Base-by-base conservation (phyloP, 2,329 filamentous ascomycete species). In the Alternaria sp. region DNA sequence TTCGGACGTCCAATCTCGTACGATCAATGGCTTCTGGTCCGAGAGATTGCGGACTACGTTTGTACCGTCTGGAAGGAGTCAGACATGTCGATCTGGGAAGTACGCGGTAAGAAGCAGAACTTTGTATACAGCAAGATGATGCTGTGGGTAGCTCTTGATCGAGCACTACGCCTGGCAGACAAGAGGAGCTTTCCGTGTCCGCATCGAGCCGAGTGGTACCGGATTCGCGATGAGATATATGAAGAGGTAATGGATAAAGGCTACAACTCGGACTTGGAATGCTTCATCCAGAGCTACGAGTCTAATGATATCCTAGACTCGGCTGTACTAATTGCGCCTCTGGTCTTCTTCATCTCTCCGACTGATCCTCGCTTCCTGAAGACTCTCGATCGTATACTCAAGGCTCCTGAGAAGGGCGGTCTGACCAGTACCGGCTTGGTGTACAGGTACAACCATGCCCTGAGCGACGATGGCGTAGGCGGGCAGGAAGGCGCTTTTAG, bases 71-170 rank as follows among this genome's bases (percentile, higher is more conserved):
- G 88, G 72, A 78, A 88, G 56, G 79, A 86, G 82, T 77, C 78
- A 69, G 90, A 93, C 71, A 92, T 92, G 89, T 92, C 89, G 3
- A 93, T 93, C 68, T 93, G 90, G 90, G 90, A 93, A 73, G 90
- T 92, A 5, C 85, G 90, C 40, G 90, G 90, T 64, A 80, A 87
- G 69, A 90, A 90, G 72, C 90, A 92, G 75, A 86, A 92, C 70
- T 93, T 92, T 66, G 86, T 88, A 13, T 93, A 93, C 77, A 91
- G 88, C n/a, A 91, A 93, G 72, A 84, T 93, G 63, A 91, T 93
- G 88, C 83, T 93, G 23, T 93, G 90, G 90, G 90, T 93, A 3
- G 89, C 90, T 17, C 86, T 93, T 62, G 90, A 93, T 72, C 87
- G 90, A 5, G 90, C 88, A 9, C 78, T 93, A 11, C 88, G 90